phyloP scores from a whole-genome alignment of 108 stramenopile genomes.

The Nitzschia putrida region DNA sequence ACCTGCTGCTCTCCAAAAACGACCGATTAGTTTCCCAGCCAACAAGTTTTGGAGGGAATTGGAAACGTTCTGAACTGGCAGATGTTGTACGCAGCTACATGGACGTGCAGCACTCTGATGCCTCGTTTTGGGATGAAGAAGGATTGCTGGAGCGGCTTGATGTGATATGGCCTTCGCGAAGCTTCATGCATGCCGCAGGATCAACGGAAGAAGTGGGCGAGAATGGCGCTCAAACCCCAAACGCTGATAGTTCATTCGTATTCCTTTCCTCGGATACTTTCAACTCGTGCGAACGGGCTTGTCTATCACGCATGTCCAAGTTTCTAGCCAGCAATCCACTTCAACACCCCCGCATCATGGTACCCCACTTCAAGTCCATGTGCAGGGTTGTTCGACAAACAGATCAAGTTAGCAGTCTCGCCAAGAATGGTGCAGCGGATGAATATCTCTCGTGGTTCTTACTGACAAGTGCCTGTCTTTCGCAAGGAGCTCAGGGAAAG shows the following conservation, averaged over 20 bases:
- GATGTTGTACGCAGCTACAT: conserved; percentile 55
- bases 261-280: conserved; percentile 71
- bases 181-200: conserved; percentile 26
- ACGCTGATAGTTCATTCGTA: conserved; percentile 32
- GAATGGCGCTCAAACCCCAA: background rate
- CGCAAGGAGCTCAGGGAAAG: conserved; percentile 77
- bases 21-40: conserved; percentile 72
- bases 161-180: conserved; percentile 76
- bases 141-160: conserved; percentile 47
- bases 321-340: conserved; percentile 46
- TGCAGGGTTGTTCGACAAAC: conserved; percentile 54
- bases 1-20: conserved; percentile 9
- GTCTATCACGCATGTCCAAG: conserved; percentile 60
- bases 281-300: conserved; percentile 53
- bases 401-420: conserved; percentile 14
- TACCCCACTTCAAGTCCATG: conserved; percentile 77
- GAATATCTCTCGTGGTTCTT: conserved; percentile 73
- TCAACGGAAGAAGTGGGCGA: background rate
- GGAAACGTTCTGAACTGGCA: conserved; percentile 56
- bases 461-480: conserved; percentile 79
- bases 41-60: conserved; percentile 71
- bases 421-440: conserved; percentile 8
- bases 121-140: conserved; percentile 17
- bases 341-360: background rate
- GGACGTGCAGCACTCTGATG: conserved; percentile 16